These are phyloP conservation scores for Phytophthora podocarpi DNA, from an alignment of 352 stramenopile genomes.

Conservation along the genomic window DNA sequence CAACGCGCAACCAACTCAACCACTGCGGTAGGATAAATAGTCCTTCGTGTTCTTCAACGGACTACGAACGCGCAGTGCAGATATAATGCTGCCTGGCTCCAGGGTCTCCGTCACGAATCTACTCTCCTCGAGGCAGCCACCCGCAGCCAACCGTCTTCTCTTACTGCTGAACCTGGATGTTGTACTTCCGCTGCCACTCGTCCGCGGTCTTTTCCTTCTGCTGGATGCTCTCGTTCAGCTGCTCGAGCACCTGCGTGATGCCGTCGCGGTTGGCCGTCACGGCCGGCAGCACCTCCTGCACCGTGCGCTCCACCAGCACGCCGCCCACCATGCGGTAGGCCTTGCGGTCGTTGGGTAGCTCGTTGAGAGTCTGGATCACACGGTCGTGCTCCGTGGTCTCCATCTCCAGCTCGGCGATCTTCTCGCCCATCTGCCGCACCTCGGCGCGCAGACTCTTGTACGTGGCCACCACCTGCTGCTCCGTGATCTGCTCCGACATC, in stretches of 20 bases:
- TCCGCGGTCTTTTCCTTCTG: slow-evolving; percentile 85
- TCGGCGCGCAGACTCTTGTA: slow-evolving; percentile 89
- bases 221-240: slow-evolving; percentile 83
- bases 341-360: slow-evolving; percentile 75
- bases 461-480: slow-evolving; percentile 86
- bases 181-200: slow-evolving; percentile 89
- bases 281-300: slow-evolving; percentile 94
- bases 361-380: slow-evolving; percentile 82
- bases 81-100: too few species aligned
- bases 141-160: neutral
- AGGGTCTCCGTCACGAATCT: neutral
- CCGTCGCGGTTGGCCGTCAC: slow-evolving; percentile 86
- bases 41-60: slow-evolving; percentile 35
- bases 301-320: slow-evolving; percentile 96
- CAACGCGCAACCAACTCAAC: slow-evolving; percentile 4
- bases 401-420: slow-evolving; percentile 85
- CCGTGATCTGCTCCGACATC: slow-evolving; percentile 72
- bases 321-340: slow-evolving; percentile 96
- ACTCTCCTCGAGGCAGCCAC: slow-evolving; percentile 11
- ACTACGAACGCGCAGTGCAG: slow-evolving; percentile 26
- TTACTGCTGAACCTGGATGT: slow-evolving; percentile 86
- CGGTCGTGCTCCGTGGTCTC: slow-evolving; percentile 86
- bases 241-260: slow-evolving; percentile 73
- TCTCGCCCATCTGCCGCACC: slow-evolving; percentile 83
- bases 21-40: slow-evolving; percentile 39